Evolutionary conservation across 371 early-diverging fungal genomes (phyloP).

Genomic region (Syncephalastrum racemosum): DNA sequence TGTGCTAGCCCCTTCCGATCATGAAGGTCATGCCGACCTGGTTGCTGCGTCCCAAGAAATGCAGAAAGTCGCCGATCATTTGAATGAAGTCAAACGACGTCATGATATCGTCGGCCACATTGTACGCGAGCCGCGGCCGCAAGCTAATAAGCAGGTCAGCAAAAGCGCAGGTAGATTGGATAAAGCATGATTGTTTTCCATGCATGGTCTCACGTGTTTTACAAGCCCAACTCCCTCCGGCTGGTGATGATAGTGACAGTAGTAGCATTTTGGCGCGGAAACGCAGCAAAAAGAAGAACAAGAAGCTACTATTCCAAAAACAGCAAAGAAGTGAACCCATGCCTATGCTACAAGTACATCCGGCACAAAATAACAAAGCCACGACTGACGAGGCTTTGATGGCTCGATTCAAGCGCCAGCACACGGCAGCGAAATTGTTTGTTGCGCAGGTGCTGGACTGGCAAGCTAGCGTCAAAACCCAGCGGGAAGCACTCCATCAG

Average conservation of each 20-base stretch:
- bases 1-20: conserved; percentile 52
- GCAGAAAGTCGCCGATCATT: conserved; percentile 73
- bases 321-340: no score
- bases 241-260: no score
- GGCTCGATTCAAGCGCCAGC: conserved; percentile 52
- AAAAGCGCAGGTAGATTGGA: no score
- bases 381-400: conserved; percentile 34
- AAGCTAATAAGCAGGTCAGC: no score
- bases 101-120: conserved; percentile 83
- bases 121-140: conserved; percentile 48
- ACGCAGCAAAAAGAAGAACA: background rate
- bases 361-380: no score
- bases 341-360: no score
- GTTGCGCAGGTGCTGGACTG: conserved; percentile 36
- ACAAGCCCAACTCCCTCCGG: no score
- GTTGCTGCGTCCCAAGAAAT: conserved; percentile 47
- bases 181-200: no score
- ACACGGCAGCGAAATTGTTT: conserved; percentile 34
- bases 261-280: background rate
- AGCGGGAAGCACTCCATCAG: conserved; percentile 47
- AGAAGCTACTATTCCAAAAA: no score
- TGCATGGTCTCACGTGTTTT: no score
- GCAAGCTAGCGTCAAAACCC: conserved; percentile 43
- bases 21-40: conserved; percentile 57
- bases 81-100: conserved; percentile 81